These are phyloP conservation scores for Exophiala xenobiotica DNA, from an alignment of 2,329 filamentous ascomycete genomes.

Conservation along the genomic window DNA sequence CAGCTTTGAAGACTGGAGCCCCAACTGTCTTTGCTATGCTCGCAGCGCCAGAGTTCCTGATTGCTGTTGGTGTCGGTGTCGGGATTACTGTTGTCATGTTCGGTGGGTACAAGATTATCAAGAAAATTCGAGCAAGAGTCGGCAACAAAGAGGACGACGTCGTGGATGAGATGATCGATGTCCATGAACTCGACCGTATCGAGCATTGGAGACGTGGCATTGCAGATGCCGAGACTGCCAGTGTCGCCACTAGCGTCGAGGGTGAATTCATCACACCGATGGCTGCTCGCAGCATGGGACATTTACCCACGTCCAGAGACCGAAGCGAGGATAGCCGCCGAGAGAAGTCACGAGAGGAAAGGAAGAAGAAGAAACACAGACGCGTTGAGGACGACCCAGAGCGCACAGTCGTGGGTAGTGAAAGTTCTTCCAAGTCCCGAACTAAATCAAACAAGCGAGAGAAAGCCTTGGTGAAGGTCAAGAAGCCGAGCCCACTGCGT, in stretches of 20 bases:
- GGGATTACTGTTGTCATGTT: conserved; percentile 96
- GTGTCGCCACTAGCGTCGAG: conserved; percentile 59
- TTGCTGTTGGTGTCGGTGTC: conserved; percentile 82
- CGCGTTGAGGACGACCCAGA: conserved; percentile 21
- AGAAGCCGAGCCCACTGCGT: conserved; percentile 39
- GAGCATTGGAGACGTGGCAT: conserved; percentile 65
- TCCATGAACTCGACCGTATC: conserved; percentile 51
- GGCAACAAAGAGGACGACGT: conserved; percentile 35
- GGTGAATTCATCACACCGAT: conserved; percentile 65
- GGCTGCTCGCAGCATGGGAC: conserved; percentile 51
- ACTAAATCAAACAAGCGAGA: conserved; percentile 22
- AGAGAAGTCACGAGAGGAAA: conserved; percentile 35
- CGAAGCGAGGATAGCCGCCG: conserved; percentile 27
- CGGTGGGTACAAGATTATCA: conserved; percentile 95
- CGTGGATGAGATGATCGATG: conserved; percentile 58
- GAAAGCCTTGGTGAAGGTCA: conserved; percentile 31
- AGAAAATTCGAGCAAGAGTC: conserved; percentile 61
- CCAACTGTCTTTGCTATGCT: conserved; percentile 85
- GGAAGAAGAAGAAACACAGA: conserved; percentile 24
- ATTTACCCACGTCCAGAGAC: conserved; percentile 32
- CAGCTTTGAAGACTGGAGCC: conserved; percentile 73
- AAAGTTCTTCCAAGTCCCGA: conserved; percentile 18
- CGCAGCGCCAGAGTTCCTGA: conserved; percentile 88
- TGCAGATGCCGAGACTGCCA: conserved; percentile 49
- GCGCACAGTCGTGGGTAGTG: conserved; percentile 22